Percentiles rank a stretch among this genome's conserved stretches.
Evolutionary conservation across 2,329 filamentous ascomycete genomes (phyloP).

Genomic region (Penicillium expansum): DNA sequence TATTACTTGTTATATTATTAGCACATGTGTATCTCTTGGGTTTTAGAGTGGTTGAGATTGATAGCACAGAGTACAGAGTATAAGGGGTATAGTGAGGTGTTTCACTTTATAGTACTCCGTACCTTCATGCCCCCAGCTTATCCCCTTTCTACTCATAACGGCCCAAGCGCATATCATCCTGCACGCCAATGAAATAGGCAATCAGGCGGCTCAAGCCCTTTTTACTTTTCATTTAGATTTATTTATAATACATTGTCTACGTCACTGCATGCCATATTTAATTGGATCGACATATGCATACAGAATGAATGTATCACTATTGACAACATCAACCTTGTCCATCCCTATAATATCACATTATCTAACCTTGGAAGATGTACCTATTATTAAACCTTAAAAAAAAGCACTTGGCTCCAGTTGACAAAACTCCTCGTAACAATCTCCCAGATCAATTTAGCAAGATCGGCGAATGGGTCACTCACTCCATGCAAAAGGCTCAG

Average conservation of each 20-base stretch:
- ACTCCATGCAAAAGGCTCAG: neutral
- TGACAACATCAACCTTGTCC: neutral
- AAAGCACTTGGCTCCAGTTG: neutral
- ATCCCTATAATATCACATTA: neutral
- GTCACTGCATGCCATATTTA: conserved; percentile 2
- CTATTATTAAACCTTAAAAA: neutral
- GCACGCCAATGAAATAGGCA: conserved; percentile 5
- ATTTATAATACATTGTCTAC: neutral
- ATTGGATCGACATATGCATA: no score
- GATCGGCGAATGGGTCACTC: neutral
- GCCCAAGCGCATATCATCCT: conserved; percentile 6
- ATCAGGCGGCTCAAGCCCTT: neutral
- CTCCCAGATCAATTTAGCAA: neutral
- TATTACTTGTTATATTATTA: no score
- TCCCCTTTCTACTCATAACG: neutral
- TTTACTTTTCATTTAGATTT: neutral
- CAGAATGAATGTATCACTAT: no score
- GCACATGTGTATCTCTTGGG: neutral
- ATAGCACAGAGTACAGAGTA: neutral
- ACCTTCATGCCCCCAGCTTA: neutral
- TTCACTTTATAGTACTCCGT: neutral
- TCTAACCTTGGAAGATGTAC: neutral
- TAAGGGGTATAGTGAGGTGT: no score
- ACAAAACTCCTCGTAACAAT: neutral
- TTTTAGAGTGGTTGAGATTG: neutral